These are phyloP conservation scores for Diaporthe helianthi DNA, from an alignment of 2,329 filamentous ascomycete species.

Conservation along the genomic window DNA sequence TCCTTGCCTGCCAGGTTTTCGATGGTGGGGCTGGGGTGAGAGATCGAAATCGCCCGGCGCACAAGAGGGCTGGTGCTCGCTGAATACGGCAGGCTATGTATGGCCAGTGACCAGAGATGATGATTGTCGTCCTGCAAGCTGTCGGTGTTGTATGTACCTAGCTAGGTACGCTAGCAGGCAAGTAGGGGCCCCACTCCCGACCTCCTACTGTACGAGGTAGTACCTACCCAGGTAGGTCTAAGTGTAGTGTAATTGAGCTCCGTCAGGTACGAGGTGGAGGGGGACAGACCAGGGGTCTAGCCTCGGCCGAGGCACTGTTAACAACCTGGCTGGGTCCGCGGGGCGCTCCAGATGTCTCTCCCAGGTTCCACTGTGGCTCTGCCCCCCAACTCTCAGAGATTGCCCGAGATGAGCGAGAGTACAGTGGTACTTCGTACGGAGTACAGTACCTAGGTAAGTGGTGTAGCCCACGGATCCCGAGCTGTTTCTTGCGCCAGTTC, in stretches of 20 bases:
- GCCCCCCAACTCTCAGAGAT: conserved; percentile 12
- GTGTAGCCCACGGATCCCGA: conserved; percentile 11
- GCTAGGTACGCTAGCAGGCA: too few species aligned
- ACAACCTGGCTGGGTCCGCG: conserved; percentile 3
- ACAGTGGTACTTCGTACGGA: too few species aligned
- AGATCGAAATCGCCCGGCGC: not conserved
- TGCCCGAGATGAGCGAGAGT: conserved; percentile 26
- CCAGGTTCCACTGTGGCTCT: conserved; percentile 19
- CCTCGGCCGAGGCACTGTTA: conserved; percentile 23
- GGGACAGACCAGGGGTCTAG: not conserved
- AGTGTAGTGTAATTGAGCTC: conserved; percentile 24
- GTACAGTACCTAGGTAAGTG: too few species aligned
- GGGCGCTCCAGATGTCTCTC: conserved; percentile 3
- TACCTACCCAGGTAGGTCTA: too few species aligned
- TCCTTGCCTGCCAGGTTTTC: not conserved
- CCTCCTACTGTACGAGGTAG: not conserved
- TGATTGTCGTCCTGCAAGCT: not conserved
- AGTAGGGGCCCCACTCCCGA: conserved; percentile 7
- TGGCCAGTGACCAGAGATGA: not conserved
- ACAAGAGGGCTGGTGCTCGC: not conserved
- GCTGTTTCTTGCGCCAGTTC: conserved; percentile 2
- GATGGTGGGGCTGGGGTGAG: not conserved
- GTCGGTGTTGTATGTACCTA: too few species aligned
- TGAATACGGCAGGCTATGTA: not conserved
- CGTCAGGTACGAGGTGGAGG: conserved; percentile 1